These are phyloP conservation scores for Termitomyces sp. DNA, from an alignment of 768 basidiomycete genomes.

Conservation along the genomic window DNA sequence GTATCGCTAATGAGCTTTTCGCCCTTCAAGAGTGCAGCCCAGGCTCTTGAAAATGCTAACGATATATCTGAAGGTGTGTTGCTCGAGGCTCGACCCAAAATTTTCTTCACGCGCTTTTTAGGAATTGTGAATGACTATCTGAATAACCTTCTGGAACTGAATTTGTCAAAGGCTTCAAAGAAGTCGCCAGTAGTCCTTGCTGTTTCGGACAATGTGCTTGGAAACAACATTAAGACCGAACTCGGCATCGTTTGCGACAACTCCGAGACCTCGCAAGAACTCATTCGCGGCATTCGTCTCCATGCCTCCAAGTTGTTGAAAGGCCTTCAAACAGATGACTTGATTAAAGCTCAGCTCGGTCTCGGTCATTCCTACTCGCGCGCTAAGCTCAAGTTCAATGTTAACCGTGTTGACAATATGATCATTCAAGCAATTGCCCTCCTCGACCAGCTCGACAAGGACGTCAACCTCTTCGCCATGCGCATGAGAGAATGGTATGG, in stretches of 20 bases:
- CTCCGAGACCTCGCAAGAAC: constrained; percentile 74
- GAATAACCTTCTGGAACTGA: constrained; percentile 80
- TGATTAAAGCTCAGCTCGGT: constrained; percentile 91
- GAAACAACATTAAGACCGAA: constrained; percentile 68
- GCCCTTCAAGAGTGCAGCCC: constrained; percentile 90
- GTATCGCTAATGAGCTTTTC: constrained; percentile 86
- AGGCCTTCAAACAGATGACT: constrained; percentile 83
- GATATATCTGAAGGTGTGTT: constrained; percentile 89
- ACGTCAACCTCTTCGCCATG: constrained; percentile 99
- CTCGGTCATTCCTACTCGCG: constrained; percentile 97
- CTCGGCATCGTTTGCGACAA: constrained; percentile 74
- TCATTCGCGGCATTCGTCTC: constrained; percentile 89
- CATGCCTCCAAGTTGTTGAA: constrained; percentile 89
- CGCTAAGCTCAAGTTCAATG: constrained; percentile 97
- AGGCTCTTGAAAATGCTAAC: constrained; percentile 93
- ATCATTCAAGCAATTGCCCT: constrained; percentile 99
- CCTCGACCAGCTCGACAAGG: constrained; percentile 98
- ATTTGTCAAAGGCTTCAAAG: constrained; percentile 74
- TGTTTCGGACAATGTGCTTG: constrained; percentile 73
- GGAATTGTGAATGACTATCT: constrained; percentile 85
- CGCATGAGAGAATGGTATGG: constrained; percentile 99
- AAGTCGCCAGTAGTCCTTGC: constrained; percentile 67
- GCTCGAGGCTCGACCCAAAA: neutral
- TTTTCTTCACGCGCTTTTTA: constrained; percentile 22
- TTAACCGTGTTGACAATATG: constrained; percentile 97